These are phyloP conservation scores for Pholiota conissans DNA, from an alignment of 768 basidiomycete genomes.

Conservation along the genomic window DNA sequence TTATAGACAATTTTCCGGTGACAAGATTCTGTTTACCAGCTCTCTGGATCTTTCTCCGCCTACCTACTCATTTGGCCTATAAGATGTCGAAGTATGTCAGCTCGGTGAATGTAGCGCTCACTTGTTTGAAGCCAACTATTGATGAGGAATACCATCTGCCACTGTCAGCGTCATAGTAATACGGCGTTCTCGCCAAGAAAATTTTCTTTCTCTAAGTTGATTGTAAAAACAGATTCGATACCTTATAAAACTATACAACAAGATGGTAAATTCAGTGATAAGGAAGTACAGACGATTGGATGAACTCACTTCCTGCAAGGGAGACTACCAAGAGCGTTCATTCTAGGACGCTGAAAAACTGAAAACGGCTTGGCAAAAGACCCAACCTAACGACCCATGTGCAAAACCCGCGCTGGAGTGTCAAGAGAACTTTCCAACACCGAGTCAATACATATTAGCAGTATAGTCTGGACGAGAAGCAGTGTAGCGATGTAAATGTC, in stretches of 20 bases:
- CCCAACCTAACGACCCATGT: background rate
- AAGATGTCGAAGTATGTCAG: background rate
- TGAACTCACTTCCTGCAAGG: too few relatives aligned
- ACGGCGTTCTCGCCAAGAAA: background rate
- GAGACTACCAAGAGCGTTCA: background rate
- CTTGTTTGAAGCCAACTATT: background rate
- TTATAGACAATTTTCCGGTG: slow-evolving; percentile 7
- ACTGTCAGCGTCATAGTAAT: background rate
- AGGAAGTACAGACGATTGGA: background rate
- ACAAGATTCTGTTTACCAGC: background rate
- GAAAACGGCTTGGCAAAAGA: background rate
- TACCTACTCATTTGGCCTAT: background rate
- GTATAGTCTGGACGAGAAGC: background rate
- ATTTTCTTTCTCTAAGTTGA: background rate
- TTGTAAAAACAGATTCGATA: background rate
- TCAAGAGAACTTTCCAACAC: background rate
- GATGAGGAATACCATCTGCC: background rate
- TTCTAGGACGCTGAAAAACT: background rate
- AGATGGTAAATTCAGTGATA: background rate
- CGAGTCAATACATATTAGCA: background rate
- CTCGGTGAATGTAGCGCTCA: background rate
- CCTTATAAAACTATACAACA: background rate
- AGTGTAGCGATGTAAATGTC: background rate
- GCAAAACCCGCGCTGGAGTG: background rate
- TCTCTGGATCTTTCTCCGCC: background rate